A percentile compares a stretch with the other conserved stretches of the same genome.
phyloP scores from a whole-genome alignment of 139 green algal species.

The Chlamydomonas sphaeroides region DNA sequence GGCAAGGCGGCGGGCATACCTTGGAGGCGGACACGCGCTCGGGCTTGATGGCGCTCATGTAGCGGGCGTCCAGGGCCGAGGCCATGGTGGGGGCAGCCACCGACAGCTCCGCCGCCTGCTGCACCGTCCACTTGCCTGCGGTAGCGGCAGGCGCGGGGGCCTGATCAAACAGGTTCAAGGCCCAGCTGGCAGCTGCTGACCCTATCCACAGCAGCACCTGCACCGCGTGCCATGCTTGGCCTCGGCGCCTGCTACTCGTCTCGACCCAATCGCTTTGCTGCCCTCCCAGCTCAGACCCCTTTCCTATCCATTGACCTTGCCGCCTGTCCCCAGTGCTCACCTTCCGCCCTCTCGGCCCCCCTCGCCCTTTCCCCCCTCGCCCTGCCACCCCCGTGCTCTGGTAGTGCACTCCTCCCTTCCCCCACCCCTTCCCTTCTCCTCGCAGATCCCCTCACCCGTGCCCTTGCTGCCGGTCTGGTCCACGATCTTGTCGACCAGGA shows the following conservation, averaged over 20 bases:
- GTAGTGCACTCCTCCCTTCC: no score
- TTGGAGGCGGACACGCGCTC: conserved; percentile 78
- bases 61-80: conserved; percentile 91
- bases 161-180: no score
- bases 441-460: conserved; percentile 67
- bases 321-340: no score
- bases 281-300: no score
- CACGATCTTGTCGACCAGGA: conserved; percentile 96
- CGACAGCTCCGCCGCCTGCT: conserved; percentile 96
- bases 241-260: no score
- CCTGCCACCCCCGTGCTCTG: no score
- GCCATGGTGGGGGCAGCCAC: conserved; percentile 95
- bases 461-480: conserved; percentile 99
- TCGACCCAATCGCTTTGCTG: no score
- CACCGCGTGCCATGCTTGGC: no score
- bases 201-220: no score
- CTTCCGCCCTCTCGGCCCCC: not conserved
- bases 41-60: conserved; percentile 92
- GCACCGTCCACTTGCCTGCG: conserved; percentile 98
- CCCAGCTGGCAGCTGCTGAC: no score
- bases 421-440: not conserved
- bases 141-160: no score
- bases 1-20: not conserved
- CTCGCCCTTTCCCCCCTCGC: not conserved
- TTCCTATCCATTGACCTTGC: no score